Conservation (phyloP, 805 yeast genomes). For the Kodamaea fukazawae region DNA sequence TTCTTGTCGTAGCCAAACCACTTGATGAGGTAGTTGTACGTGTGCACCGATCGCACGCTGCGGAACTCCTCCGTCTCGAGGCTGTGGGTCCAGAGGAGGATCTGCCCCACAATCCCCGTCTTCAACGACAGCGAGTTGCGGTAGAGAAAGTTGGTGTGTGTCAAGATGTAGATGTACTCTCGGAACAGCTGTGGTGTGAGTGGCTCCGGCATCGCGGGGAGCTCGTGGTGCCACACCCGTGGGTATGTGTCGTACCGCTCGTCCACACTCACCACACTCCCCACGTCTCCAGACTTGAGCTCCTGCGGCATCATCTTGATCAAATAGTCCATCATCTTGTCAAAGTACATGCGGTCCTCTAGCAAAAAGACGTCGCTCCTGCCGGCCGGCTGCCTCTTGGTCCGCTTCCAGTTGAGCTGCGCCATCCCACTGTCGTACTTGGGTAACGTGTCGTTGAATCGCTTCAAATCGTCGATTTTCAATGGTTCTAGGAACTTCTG, state of each 20-base stretch:
- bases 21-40: constrained; percentile 39
- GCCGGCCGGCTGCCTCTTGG: constrained; percentile 15
- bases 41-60: constrained; percentile 29
- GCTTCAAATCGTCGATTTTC: constrained; percentile 31
- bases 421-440: constrained; percentile 26
- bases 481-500: constrained; percentile 37
- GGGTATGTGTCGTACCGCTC: constrained; percentile 15
- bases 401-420: constrained; percentile 23
- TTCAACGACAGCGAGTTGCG: constrained; percentile 31
- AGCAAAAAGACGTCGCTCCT: constrained; percentile 24
- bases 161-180: constrained; percentile 34
- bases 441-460: constrained; percentile 23
- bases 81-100: constrained; percentile 37
- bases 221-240: constrained; percentile 24
- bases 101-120: constrained; percentile 36
- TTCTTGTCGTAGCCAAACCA: constrained; percentile 40
- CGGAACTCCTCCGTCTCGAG: constrained; percentile 30
- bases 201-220: constrained; percentile 32
- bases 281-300: constrained; percentile 15
- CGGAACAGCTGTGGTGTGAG: constrained; percentile 28
- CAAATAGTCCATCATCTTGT: constrained; percentile 31
- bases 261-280: neutral
- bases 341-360: constrained; percentile 28
- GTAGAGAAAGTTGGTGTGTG: constrained; percentile 34
- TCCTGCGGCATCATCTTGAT: constrained; percentile 31